Percentiles rank a stretch among this genome's conserved stretches.
These are phyloP conservation scores for Trichoderma erinaceum DNA, from an alignment of 495 filamentous ascomycete species.

Conservation along the genomic window DNA sequence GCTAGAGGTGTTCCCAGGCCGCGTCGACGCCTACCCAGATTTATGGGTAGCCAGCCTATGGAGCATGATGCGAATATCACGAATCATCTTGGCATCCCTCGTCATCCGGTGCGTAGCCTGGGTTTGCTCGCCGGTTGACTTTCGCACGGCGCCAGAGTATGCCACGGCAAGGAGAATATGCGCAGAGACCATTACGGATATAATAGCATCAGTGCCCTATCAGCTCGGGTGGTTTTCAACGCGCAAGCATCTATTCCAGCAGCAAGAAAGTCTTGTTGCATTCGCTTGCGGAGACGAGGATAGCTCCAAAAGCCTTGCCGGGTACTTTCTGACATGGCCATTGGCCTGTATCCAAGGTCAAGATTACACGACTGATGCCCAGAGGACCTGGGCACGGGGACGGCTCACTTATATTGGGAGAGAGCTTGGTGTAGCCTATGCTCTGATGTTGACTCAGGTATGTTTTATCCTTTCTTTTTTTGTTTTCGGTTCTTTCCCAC, in stretches of 20 bases:
- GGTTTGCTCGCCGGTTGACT: conserved; percentile 45
- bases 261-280: conserved; percentile 18
- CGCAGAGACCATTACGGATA: conserved; percentile 40
- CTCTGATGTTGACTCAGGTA: conserved; percentile 40
- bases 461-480: conserved; percentile 12
- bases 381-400: conserved; percentile 42
- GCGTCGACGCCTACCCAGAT: conserved; percentile 46
- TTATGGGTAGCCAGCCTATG: conserved; percentile 43
- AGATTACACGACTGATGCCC: conserved; percentile 44
- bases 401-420: conserved; percentile 41
- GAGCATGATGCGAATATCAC: conserved; percentile 40
- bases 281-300: conserved; percentile 36
- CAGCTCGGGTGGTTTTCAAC: conserved; percentile 43
- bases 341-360: conserved; percentile 37
- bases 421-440: conserved; percentile 43
- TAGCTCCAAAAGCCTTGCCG: conserved; percentile 38
- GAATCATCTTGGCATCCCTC: conserved; percentile 40
- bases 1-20: conserved; percentile 45
- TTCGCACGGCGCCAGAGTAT: conserved; percentile 49
- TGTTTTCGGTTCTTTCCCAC: neutral
- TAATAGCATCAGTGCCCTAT: conserved; percentile 47
- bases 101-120: conserved; percentile 48
- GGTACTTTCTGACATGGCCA: conserved; percentile 41
- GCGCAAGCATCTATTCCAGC: conserved; percentile 21
- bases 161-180: conserved; percentile 35